phyloP scores from a whole-genome alignment of 352 stramenopile genomes.

The Globisporangium paddicum region DNA sequence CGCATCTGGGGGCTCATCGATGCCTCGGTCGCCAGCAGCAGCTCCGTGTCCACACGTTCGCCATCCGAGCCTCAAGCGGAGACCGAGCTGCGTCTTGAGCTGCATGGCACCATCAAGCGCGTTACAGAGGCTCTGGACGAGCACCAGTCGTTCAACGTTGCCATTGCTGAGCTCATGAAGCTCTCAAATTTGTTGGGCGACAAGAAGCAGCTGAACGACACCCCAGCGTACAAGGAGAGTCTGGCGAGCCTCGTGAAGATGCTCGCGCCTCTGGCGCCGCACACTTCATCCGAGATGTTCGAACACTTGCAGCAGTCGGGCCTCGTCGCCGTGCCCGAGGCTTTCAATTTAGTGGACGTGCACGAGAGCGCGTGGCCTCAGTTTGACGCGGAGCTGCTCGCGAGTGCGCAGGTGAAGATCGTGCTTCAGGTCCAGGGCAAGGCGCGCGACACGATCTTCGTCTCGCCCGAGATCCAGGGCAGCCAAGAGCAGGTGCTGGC shows the following conservation, averaged over 20 bases:
- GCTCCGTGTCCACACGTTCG: constrained; percentile 1
- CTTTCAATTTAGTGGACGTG: constrained; percentile 32
- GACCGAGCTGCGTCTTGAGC: constrained; percentile 42
- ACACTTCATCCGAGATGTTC: constrained; percentile 81
- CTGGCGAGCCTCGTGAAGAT: constrained; percentile 68
- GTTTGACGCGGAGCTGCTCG: constrained; percentile 52
- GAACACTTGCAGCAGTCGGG: constrained; percentile 33
- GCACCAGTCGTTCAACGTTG: constrained; percentile 86
- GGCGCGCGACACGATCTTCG: constrained; percentile 62
- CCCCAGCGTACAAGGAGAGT: constrained; percentile 41
- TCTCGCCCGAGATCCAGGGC: constrained; percentile 37
- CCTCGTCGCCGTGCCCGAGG: constrained; percentile 11
- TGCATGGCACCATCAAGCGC: constrained; percentile 79
- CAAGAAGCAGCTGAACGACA: constrained; percentile 28
- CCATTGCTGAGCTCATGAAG: constrained; percentile 90
- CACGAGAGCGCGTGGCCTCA: constrained; percentile 56
- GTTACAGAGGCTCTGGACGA: constrained; percentile 73
- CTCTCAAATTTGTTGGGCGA: constrained; percentile 79
- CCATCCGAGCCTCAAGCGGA: constrained; percentile 12
- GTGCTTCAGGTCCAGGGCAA: constrained; percentile 82
- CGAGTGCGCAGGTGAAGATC: constrained; percentile 71
- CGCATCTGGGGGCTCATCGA: constrained; percentile 78
- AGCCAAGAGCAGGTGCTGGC: constrained; percentile 62
- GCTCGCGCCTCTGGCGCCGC: constrained; percentile 72
- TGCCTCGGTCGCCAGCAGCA: constrained; percentile 25